Base-by-base conservation (phyloP, 768 basidiomycete species). In the Trametes gibbosa region DNA sequence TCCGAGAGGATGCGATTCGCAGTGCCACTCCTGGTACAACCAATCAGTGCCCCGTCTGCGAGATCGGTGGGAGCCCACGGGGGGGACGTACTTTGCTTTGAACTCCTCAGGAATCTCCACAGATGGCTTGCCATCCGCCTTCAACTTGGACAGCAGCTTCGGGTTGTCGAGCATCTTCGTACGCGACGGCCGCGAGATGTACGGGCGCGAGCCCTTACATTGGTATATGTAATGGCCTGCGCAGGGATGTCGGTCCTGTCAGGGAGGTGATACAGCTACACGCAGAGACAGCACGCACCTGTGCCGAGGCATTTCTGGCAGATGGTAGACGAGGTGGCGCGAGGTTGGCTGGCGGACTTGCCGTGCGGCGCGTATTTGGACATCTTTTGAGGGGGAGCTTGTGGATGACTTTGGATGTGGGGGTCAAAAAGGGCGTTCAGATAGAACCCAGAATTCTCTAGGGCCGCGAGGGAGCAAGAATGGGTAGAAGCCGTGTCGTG, bases 61-160 rank as follows among this genome's bases (percentile, higher is more conserved):
- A 5, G 14, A n/a, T 1, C 12, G 5, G 17, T 32, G 21, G 27
- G 6, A 23, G n/a, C n/a, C n/a, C n/a, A n/a, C n/a, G n/a, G 52
- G 43, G 49, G 25, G 50, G 9, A 78, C 85, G 35, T 55, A 91
- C 90, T 87, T 86, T 61, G 74, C 81, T 78, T 85, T 92, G 74
- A 97, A 95, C 72, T 97, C 95, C 61, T 95, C 93, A 4, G 94
- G 94, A 12, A 94, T 83, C 61, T 92, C 90, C 0, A 92, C 86
- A 17, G 84, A 84, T 3, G 92, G 91, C 64, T 86, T 85, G 10
- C 87, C 87, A 8, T 86, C 83, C 0, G 79, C 76, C 71, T 83
- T 87, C 39, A 89, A 72, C 71, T 90, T 90, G 3, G 85, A 81
- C 8, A 88, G 74, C 2, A 84, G 49, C 23, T 74, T 77, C 3